Evolutionary conservation across 140 eudicot species (phyloP).

Genomic region (Stevia rebaudiana): DNA sequence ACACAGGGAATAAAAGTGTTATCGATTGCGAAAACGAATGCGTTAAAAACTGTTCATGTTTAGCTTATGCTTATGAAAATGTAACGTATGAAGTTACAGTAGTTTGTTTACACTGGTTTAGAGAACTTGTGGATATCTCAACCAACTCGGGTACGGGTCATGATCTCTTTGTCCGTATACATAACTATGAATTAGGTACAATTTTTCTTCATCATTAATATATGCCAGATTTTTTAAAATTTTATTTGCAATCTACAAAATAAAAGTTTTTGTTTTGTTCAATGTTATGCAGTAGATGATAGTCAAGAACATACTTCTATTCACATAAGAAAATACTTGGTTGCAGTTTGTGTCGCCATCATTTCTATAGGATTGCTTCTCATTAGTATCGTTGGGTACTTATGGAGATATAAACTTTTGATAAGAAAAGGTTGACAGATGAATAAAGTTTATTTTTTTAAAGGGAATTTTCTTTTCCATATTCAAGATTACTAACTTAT

Average conservation of each 20-base stretch:
- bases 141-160: neutral
- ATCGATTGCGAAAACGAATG: conserved; percentile 32
- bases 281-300: conserved; percentile 20
- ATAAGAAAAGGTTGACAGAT: conserved; percentile 28
- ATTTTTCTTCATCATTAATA: neutral
- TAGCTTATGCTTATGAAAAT: conserved; percentile 41
- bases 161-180: conserved; percentile 37
- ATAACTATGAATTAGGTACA: conserved; percentile 23
- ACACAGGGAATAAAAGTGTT: conserved; percentile 11
- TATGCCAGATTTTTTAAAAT: neutral
- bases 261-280: conserved; percentile 4
- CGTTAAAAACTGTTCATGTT: conserved; percentile 37
- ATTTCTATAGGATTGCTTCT: conserved; percentile 26
- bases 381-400: conserved; percentile 20
- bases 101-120: conserved; percentile 39
- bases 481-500: conserved; percentile 19
- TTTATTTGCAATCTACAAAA: neutral
- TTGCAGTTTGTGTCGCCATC: conserved; percentile 10
- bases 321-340: conserved; percentile 13
- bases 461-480: neutral
- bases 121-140: conserved; percentile 28
- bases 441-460: neutral
- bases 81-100: conserved; percentile 15
- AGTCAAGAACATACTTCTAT: neutral
- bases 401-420: conserved; percentile 19